These are phyloP conservation scores for Citrus medica DNA, from an alignment of 345 rosid genomes.

Conservation along the genomic window DNA sequence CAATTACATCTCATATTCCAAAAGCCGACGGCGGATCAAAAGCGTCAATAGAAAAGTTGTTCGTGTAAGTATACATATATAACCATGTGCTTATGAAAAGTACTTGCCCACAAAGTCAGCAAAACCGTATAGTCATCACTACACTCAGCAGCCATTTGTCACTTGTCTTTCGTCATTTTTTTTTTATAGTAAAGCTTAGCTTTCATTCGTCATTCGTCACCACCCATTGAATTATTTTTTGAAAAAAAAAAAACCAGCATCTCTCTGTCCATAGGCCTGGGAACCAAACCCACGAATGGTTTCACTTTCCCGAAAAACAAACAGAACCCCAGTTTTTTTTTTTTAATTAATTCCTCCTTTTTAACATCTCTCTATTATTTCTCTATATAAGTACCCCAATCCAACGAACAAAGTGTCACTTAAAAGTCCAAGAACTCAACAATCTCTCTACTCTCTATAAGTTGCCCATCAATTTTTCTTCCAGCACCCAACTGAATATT, in stretches of 20 bases:
- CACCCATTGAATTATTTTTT: constrained; percentile 8
- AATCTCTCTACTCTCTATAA: neutral
- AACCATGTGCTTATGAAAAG: constrained; percentile 1
- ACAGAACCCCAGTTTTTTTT: neutral
- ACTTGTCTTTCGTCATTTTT: too few relatives aligned
- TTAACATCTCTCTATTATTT: too few relatives aligned
- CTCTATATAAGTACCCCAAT: neutral
- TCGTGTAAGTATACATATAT: too few relatives aligned
- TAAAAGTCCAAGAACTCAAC: neutral
- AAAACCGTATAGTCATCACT: too few relatives aligned
- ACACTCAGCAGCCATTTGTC: neutral
- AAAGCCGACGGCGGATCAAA: neutral
- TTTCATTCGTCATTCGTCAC: neutral
- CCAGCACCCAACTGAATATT: neutral
- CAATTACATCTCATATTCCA: neutral
- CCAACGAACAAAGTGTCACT: too few relatives aligned
- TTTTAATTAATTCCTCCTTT: too few relatives aligned
- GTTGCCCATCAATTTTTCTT: neutral
- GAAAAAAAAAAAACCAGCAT: too few relatives aligned
- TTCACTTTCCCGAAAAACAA: neutral
- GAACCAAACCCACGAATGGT: neutral
- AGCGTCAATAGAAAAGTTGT: neutral
- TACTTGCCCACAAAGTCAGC: neutral
- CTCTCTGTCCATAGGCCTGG: too few relatives aligned
- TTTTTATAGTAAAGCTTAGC: too few relatives aligned